These are phyloP conservation scores for Pythium rishiriense DNA, from an alignment of 352 stramenopile genomes.

Conservation along the genomic window DNA sequence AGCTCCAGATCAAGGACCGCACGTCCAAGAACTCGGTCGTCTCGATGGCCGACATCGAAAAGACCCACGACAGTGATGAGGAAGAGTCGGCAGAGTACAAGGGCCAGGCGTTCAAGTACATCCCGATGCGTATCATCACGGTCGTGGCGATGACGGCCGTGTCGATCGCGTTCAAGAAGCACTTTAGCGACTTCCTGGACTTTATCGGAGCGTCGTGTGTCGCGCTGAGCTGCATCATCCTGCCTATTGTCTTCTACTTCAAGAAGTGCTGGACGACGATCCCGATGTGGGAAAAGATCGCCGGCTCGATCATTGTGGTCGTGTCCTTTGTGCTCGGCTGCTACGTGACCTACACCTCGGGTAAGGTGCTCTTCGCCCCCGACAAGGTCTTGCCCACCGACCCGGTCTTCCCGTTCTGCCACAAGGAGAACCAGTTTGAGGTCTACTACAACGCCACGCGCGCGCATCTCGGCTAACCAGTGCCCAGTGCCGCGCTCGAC, in stretches of 20 bases:
- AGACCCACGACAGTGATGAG: slow-evolving; percentile 26
- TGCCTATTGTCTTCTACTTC: slow-evolving; percentile 34
- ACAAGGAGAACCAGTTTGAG: slow-evolving; percentile 40
- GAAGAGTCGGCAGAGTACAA: slow-evolving; percentile 39
- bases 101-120: slow-evolving; percentile 43
- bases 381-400: slow-evolving; percentile 5
- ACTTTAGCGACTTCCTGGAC: slow-evolving; percentile 34
- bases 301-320: slow-evolving; percentile 39
- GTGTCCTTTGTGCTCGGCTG: slow-evolving; percentile 39
- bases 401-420: slow-evolving; percentile 62
- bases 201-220: no score
- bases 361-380: slow-evolving; percentile 43
- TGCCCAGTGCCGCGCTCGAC: no score
- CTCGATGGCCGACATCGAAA: slow-evolving; percentile 41
- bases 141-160: slow-evolving; percentile 43
- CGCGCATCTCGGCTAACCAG: background rate
- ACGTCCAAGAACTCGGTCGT: slow-evolving; percentile 35
- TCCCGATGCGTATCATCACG: slow-evolving; percentile 51
- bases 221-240: no score
- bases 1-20: slow-evolving; percentile 10
- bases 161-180: slow-evolving; percentile 32
- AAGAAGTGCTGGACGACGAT: slow-evolving; percentile 53
- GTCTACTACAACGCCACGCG: slow-evolving; percentile 53
- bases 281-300: slow-evolving; percentile 34
- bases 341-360: slow-evolving; percentile 52